phyloP scores from a whole-genome alignment of 345 rosid genomes.

The Moringa oleifera region DNA sequence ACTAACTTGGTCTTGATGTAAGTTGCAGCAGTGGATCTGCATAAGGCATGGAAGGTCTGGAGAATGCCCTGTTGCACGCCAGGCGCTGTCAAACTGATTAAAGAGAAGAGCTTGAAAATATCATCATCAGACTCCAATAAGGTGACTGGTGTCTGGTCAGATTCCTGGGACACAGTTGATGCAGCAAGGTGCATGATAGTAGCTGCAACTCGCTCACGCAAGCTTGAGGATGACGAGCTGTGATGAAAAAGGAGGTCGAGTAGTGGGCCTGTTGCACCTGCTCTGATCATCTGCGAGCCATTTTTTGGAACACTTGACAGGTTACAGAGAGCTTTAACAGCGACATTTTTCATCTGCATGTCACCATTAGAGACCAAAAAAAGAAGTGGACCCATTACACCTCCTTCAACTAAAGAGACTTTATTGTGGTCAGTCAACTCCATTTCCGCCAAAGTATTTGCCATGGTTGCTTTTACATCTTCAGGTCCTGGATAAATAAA shows the following conservation, averaged over 20 bases:
- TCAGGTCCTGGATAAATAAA: slow-evolving; percentile 44
- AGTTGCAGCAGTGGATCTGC: slow-evolving; percentile 48
- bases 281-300: slow-evolving; percentile 57
- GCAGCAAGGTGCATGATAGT: slow-evolving; percentile 51
- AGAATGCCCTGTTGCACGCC: slow-evolving; percentile 51
- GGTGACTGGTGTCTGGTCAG: slow-evolving; percentile 25
- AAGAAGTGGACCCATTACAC: slow-evolving; percentile 48
- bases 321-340: slow-evolving; percentile 45
- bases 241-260: slow-evolving; percentile 44
- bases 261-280: slow-evolving; percentile 46
- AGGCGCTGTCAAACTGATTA: slow-evolving; percentile 43
- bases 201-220: slow-evolving; percentile 51
- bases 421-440: slow-evolving; percentile 63
- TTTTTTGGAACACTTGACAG: slow-evolving; percentile 48
- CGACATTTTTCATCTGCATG: slow-evolving; percentile 32
- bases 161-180: slow-evolving; percentile 43
- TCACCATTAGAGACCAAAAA: slow-evolving; percentile 34
- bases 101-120: slow-evolving; percentile 43
- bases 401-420: slow-evolving; percentile 45
- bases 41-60: slow-evolving; percentile 46
- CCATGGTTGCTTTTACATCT: slow-evolving; percentile 44
- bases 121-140: slow-evolving; percentile 56
- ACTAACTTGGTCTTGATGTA: slow-evolving; percentile 35
- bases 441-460: slow-evolving; percentile 49
- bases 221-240: slow-evolving; percentile 29